Conservation (phyloP, 805 yeast species). For the Ogataea polymorpha region DNA sequence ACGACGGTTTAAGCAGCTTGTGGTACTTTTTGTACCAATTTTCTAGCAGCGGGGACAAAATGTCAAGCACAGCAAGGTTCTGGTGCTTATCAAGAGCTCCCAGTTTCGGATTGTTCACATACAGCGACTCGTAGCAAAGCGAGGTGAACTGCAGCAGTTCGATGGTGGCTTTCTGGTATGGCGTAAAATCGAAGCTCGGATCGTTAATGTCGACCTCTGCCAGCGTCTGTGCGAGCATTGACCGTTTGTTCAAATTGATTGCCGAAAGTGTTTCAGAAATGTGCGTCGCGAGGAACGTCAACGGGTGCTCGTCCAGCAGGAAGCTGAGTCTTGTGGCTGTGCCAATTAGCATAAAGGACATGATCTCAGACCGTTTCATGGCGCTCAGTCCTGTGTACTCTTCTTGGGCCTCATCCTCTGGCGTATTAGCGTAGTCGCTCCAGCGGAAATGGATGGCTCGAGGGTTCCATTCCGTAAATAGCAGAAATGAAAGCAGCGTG, state of each 20-base stretch:
- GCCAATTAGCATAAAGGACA: slow-evolving; percentile 94
- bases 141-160: slow-evolving; percentile 77
- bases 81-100: slow-evolving; percentile 55
- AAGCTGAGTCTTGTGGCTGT: slow-evolving; percentile 83
- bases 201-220: slow-evolving; percentile 56
- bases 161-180: slow-evolving; percentile 69
- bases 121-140: slow-evolving; percentile 79
- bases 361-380: slow-evolving; percentile 78
- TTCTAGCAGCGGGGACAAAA: slow-evolving; percentile 72
- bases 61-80: slow-evolving; percentile 65
- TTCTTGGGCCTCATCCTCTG: slow-evolving; percentile 41
- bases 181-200: slow-evolving; percentile 49
- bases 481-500: slow-evolving; percentile 76
- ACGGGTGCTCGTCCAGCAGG: slow-evolving; percentile 67
- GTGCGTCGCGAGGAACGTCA: slow-evolving; percentile 80
- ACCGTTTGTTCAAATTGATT: slow-evolving; percentile 72
- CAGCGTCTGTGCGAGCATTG: slow-evolving; percentile 72
- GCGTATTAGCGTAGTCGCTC: slow-evolving; percentile 74
- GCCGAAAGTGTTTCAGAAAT: slow-evolving; percentile 80
- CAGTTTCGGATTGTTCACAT: slow-evolving; percentile 58
- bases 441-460: slow-evolving; percentile 88
- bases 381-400: slow-evolving; percentile 77
- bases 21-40: slow-evolving; percentile 72
- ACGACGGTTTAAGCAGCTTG: slow-evolving; percentile 49
- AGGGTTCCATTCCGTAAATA: slow-evolving; percentile 95